Conservation (phyloP, 768 basidiomycete species). For the Auriscalpium orientale region DNA sequence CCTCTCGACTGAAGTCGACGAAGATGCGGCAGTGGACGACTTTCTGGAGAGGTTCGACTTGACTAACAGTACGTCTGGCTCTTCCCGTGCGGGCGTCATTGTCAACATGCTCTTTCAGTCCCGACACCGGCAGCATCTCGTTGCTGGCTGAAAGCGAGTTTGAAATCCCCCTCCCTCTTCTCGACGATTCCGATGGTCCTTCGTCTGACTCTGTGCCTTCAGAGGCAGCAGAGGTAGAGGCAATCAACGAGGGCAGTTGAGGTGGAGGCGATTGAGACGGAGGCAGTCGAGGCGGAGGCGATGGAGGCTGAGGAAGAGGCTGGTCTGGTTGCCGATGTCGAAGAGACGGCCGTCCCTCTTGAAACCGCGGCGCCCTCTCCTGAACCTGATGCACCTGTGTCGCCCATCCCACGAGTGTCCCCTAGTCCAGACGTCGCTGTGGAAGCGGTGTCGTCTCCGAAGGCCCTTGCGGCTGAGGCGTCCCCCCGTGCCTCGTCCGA, state of each 20-base stretch:
- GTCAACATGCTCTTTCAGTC: slow-evolving; percentile 18
- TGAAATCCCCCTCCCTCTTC: neutral
- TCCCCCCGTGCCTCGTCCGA: no score
- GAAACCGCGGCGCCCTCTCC: no score
- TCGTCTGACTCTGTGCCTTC: no score
- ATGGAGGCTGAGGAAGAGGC: neutral
- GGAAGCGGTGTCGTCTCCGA: no score
- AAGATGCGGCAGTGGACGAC: slow-evolving; percentile 30
- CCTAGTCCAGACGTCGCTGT: no score
- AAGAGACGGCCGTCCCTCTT: no score
- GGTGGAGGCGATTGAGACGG: neutral
- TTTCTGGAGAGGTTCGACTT: slow-evolving; percentile 57
- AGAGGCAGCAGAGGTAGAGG: no score
- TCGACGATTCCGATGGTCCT: no score
- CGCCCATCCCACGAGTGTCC: no score
- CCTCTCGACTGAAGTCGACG: slow-evolving; percentile 33
- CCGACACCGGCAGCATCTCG: slow-evolving; percentile 25
- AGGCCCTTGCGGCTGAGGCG: no score
- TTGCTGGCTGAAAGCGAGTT: slow-evolving; percentile 19
- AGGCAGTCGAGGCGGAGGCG: neutral
- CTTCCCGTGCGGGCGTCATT: slow-evolving; percentile 6
- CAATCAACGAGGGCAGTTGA: neutral
- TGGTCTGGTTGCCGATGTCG: no score
- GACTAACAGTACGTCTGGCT: slow-evolving; percentile 33
- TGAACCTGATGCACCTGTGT: no score